Evolutionary conservation across 2,329 filamentous ascomycete species (phyloP), one percentile per base, ranked within the genome.

Genomic region (Curvularia hawaiiensis): DNA sequence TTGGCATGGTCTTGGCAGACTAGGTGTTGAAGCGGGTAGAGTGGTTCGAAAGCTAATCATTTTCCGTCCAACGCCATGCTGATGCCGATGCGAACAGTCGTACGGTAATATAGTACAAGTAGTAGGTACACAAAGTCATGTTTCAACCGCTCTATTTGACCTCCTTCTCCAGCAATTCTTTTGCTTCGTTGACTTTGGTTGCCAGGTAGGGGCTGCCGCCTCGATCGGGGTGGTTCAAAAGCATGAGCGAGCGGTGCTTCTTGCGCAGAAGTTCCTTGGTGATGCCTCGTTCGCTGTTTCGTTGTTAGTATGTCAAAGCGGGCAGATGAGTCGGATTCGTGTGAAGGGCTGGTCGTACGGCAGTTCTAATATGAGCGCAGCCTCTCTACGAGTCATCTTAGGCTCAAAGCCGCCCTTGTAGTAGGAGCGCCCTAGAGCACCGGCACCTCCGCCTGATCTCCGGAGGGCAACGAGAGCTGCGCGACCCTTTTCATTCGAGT

Each of bases 351-450:
- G 86, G 16, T 26, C 35, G 35, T 44, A 97, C 94, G 88, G 91
- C 60, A 98, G 88, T 64, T 95, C 90, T 48, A 99, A 81, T 60
- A 99, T 97, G 68, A 99, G 80, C 4, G 92, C 85, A 22, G 95
- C 95, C 80, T 99, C 95, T 76, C 90, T 88, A 77, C 90, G 87
- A 77, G 88, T 97, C 94, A 99, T 99, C 79, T 90, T 90, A 59
- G 88, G 83, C 81, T 99, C 95, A 75, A 99, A 99, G n/a, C 95
- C 95, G 67, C 95, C 95, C 79, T 98, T 99, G 84, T 97, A 98
- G 75, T 92, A 99, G 41, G 92, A 88, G 78, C 93, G 92, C 69
- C 95, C 95, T 68, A 97, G 81, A 35, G 90, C 88, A 65, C 90
- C 90, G 9, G 78, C 79, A 58, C 89, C 89, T 16, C 66, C 70